These are phyloP conservation scores for Paracorniculantispora psalliotae DNA, from an alignment of 2,329 filamentous ascomycete genomes.

Conservation along the genomic window DNA sequence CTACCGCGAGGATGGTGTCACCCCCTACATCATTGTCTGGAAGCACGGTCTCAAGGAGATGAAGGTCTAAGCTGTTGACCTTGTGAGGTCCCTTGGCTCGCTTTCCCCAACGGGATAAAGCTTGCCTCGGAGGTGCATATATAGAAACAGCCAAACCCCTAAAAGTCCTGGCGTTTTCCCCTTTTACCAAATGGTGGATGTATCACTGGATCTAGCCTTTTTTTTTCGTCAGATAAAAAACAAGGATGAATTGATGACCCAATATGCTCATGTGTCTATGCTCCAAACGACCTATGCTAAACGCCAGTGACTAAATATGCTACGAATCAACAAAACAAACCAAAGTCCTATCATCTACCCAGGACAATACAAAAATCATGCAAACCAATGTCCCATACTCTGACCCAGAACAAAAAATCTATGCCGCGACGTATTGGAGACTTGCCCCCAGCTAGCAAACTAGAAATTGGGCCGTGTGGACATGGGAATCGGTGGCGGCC, in stretches of 20 bases:
- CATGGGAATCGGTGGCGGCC: slow-evolving; percentile 49
- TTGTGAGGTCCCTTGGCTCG: slow-evolving; percentile 1
- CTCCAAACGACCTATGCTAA: not conserved
- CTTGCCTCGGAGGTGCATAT: not conserved
- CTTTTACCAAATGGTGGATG: slow-evolving; percentile 1
- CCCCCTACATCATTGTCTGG: slow-evolving; percentile 86
- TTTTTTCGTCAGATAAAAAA: not conserved
- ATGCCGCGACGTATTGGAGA: too few relatives aligned
- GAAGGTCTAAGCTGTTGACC: slow-evolving; percentile 71
- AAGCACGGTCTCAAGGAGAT: slow-evolving; percentile 85
- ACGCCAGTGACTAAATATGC: not conserved
- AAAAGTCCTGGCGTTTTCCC: not conserved
- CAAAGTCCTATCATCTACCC: too few relatives aligned
- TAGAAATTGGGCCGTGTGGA: slow-evolving; percentile 45
- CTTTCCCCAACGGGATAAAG: not conserved
- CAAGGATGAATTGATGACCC: slow-evolving; percentile 10
- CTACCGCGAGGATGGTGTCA: slow-evolving; percentile 94
- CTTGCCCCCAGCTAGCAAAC: not conserved
- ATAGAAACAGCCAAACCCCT: not conserved
- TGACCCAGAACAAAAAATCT: too few relatives aligned
- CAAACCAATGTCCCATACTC: too few relatives aligned
- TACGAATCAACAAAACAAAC: too few relatives aligned
- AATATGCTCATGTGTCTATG: not conserved
- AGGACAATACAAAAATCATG: too few relatives aligned
- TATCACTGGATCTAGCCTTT: slow-evolving; percentile 7